Base-by-base conservation (phyloP, 441 rosid genomes). In the Hura crepitans region DNA sequence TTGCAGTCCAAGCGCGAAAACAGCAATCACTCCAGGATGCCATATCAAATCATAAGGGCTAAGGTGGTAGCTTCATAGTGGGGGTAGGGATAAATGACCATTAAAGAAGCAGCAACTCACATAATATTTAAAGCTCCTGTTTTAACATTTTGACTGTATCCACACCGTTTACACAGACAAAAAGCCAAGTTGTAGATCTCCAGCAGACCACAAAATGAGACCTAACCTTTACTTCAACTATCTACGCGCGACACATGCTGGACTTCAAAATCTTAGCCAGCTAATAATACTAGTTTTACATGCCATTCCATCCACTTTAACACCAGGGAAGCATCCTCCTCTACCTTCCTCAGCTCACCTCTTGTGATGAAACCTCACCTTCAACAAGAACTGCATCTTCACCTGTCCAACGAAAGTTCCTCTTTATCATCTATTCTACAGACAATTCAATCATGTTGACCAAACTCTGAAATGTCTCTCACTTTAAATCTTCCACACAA, bases 381-480 rank as follows among this genome's bases (percentile, higher is more conserved):
- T 92, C 92, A 96, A 78, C 87, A 92, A 72, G 83, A 84, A 96
- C 81, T 92, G 97, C 96, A 96, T 76, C 86, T 92, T 96, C 69
- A 89, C 92, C 98, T 92, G 87, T 68, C 71, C 74, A 78, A 75
- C 28, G 65, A 45, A 69, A 28, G 25, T 27, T 42, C 46, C 61
- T 13, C 35, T 11, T n/a, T 23, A 5, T 56, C 37, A 56, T 11
- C 12, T 42, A 42, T 12, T 42, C 46, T 9, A 10, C 46, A 10
- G 2, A 42, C 18, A 28, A 55, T 55, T 55, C 53, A 23, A 55
- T 27, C 33, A 39, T 31, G 8, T 56, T 18, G 18, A 33, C 17
- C 14, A 67, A 37, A 27, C 25, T 54, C 12, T 64, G 17, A 5
- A 63, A 45, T 45, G 49, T 33, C 27, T 30, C 10, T n/a, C 43